Percentiles rank a stretch among this genome's conserved stretches.
phyloP scores from a whole-genome alignment of 1,284 basidiomycete genomes.

The Heterobasidion occidentale region DNA sequence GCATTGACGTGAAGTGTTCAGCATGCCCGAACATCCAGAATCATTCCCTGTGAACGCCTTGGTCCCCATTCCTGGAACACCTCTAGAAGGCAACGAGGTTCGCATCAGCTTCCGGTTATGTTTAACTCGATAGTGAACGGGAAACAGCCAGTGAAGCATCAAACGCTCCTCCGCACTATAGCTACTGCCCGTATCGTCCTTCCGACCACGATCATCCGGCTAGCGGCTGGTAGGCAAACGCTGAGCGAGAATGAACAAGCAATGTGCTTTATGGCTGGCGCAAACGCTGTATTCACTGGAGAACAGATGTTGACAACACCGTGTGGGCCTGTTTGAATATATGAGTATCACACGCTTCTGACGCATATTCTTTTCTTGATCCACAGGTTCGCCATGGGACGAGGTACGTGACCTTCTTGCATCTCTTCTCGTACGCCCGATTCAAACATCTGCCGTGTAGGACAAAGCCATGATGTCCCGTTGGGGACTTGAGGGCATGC shows the following conservation, averaged over 20 bases:
- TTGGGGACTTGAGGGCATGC: conserved; percentile 92
- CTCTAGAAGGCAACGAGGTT: conserved; percentile 67
- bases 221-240: conserved; percentile 90
- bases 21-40: conserved; percentile 93
- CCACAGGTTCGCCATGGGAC: conserved; percentile 77
- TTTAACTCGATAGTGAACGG: background rate
- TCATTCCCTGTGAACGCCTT: conserved; percentile 98
- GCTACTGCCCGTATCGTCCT: conserved; percentile 92
- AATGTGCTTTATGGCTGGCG: conserved; percentile 98
- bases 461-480: conserved; percentile 92
- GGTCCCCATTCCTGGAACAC: conserved; percentile 71
- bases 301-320: conserved; percentile 97
- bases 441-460: conserved; percentile 23
- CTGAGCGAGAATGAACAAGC: conserved; percentile 90
- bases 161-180: conserved; percentile 88
- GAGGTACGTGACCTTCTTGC: conserved; percentile 36
- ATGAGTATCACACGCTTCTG: background rate
- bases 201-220: conserved; percentile 88
- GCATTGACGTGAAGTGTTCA: conserved; percentile 21
- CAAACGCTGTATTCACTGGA: conserved; percentile 97
- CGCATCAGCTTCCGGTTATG: conserved; percentile 4
- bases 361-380: conserved; percentile 1
- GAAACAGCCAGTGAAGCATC: conserved; percentile 67
- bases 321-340: conserved; percentile 41
- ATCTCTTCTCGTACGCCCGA: conserved; percentile 1